Evolutionary conservation across 805 yeast species (phyloP).

Genomic region (Myxozyma sirexii): DNA sequence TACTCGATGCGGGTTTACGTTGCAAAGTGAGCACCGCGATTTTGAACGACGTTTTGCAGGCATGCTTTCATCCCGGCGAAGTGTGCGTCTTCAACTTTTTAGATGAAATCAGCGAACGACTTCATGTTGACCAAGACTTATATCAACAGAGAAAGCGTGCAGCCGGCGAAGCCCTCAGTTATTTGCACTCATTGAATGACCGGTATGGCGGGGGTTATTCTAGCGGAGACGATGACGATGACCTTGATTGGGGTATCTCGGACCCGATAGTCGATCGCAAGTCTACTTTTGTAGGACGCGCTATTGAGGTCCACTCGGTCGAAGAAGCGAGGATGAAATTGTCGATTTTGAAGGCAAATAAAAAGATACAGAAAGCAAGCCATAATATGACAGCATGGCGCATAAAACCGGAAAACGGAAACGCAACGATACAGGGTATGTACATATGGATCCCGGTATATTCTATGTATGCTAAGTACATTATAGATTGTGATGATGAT

Average conservation of each 20-base stretch:
- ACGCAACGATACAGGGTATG: slow-evolving; percentile 56
- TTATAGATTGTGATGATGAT: slow-evolving; percentile 87
- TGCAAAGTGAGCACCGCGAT: neutral
- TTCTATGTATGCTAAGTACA: neutral
- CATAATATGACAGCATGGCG: slow-evolving; percentile 92
- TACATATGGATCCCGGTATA: neutral
- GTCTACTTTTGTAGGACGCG: slow-evolving; percentile 81
- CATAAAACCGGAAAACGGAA: slow-evolving; percentile 54
- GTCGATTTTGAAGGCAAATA: slow-evolving; percentile 51
- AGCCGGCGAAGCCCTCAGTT: slow-evolving; percentile 23
- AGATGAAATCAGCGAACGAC: slow-evolving; percentile 49
- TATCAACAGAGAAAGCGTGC: slow-evolving; percentile 32
- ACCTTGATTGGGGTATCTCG: slow-evolving; percentile 66
- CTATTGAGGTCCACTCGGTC: slow-evolving; percentile 62
- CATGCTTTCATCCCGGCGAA: slow-evolving; percentile 58
- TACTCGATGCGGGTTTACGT: neutral
- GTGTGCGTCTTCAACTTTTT: slow-evolving; percentile 83
- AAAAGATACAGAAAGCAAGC: slow-evolving; percentile 63
- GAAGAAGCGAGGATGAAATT: slow-evolving; percentile 64
- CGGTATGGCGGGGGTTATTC: slow-evolving; percentile 8
- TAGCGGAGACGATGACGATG: slow-evolving; percentile 20
- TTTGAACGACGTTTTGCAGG: slow-evolving; percentile 51
- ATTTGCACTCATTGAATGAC: neutral
- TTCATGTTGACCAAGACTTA: slow-evolving; percentile 42
- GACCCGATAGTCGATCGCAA: slow-evolving; percentile 82